phyloP scores from a whole-genome alignment of 2,329 filamentous ascomycete genomes.

The Teratosphaeria destructans region DNA sequence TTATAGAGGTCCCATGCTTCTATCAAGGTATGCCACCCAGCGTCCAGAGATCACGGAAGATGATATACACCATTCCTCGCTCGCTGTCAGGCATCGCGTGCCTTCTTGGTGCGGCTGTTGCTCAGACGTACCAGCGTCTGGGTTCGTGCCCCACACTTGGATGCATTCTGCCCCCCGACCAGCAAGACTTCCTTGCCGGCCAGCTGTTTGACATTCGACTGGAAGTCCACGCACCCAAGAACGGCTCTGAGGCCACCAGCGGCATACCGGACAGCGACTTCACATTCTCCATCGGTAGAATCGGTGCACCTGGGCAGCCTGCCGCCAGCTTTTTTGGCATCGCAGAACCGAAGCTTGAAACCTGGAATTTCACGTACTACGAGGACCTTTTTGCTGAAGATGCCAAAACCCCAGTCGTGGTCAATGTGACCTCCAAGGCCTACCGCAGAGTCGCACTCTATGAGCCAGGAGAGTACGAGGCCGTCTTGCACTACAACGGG shows the following conservation, averaged over 20 bases:
- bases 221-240: constrained; percentile 52
- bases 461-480: constrained; percentile 69
- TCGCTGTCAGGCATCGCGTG: neutral
- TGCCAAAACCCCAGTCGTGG: constrained; percentile 55
- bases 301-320: constrained; percentile 42
- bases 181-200: constrained; percentile 71
- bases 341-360: constrained; percentile 62
- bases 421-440: constrained; percentile 70
- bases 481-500: constrained; percentile 62
- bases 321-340: constrained; percentile 60
- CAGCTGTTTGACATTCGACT: constrained; percentile 78
- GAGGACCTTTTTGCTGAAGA: constrained; percentile 69
- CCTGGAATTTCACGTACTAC: constrained; percentile 75
- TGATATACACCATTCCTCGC: neutral
- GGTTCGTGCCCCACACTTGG: constrained; percentile 47
- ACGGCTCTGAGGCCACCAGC: constrained; percentile 67
- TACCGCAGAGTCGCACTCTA: constrained; percentile 67
- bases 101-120: constrained; percentile 10
- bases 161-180: constrained; percentile 47
- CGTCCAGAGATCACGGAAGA: neutral
- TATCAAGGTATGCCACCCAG: neutral
- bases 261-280: constrained; percentile 61
- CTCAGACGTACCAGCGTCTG: constrained; percentile 47
- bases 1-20: neutral
- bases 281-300: constrained; percentile 62